Conservation (phyloP, 1,284 basidiomycete genomes). For the Trichosporon sp. region DNA sequence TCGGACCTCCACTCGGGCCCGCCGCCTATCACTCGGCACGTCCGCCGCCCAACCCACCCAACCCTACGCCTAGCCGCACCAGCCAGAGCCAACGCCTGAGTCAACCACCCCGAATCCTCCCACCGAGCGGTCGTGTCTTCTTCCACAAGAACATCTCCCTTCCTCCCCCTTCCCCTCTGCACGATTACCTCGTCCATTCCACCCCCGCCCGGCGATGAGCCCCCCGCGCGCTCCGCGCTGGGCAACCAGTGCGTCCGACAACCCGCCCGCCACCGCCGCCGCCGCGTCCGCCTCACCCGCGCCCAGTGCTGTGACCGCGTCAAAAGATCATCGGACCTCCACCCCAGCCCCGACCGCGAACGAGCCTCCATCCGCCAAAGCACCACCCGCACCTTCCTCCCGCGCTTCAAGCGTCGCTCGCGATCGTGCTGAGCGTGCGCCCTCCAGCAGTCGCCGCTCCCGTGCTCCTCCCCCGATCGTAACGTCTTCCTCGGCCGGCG, state of each 20-base stretch:
- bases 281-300: neutral
- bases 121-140: neutral
- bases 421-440: slow-evolving; percentile 1
- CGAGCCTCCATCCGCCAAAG: slow-evolving; percentile 14
- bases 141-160: neutral
- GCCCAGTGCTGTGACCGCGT: neutral
- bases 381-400: neutral
- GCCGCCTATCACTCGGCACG: neutral
- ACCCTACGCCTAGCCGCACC: neutral
- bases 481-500: neutral
- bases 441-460: slow-evolving; percentile 13
- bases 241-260: slow-evolving; percentile 12
- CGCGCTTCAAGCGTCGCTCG: slow-evolving; percentile 12
- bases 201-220: slow-evolving; percentile 14
- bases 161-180: neutral
- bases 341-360: neutral
- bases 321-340: slow-evolving; percentile 7
- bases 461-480: slow-evolving; percentile 4
- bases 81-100: neutral
- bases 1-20: neutral
- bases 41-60: neutral
- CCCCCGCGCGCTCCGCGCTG: slow-evolving; percentile 18
- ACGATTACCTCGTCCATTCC: neutral
- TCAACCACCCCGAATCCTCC: slow-evolving; percentile 4
- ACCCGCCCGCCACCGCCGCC: neutral